phyloP scores from a whole-genome alignment of 1,284 basidiomycete species.

The Phellinidium pouzarii region DNA sequence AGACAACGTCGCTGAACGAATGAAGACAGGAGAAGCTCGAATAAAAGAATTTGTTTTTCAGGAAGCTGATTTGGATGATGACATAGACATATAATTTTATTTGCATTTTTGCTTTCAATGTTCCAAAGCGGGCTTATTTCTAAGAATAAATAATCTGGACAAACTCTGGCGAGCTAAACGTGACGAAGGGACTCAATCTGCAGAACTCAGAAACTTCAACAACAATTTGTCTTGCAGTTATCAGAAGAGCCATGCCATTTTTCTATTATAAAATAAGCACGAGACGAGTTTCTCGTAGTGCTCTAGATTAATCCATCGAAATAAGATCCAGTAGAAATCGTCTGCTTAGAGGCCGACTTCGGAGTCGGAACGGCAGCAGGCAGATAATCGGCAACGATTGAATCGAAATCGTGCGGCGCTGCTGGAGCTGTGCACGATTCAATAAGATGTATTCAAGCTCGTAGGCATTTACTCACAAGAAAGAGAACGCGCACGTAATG shows the following conservation, averaged over 20 bases:
- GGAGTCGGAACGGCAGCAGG: slow-evolving; percentile 28
- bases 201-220: no score
- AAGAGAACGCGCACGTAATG: slow-evolving; percentile 43
- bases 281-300: no score
- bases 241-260: no score
- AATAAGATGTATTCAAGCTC: slow-evolving; percentile 11
- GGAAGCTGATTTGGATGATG: slow-evolving; percentile 30
- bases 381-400: slow-evolving; percentile 64
- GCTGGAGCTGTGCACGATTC: slow-evolving; percentile 29
- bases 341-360: slow-evolving; percentile 20
- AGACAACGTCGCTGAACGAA: no score
- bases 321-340: slow-evolving; percentile 26
- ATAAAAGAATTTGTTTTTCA: slow-evolving; percentile 30
- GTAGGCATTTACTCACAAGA: slow-evolving; percentile 34
- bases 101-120: not conserved
- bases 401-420: slow-evolving; percentile 52
- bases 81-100: slow-evolving; percentile 23
- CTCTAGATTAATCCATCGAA: slow-evolving; percentile 42
- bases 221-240: no score
- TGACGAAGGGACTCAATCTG: not conserved
- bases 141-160: not conserved
- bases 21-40: no score
- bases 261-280: not conserved
- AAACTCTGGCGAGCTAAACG: not conserved
- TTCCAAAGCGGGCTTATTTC: not conserved